phyloP scores from a whole-genome alignment of 371 early-diverging fungal species.

The Syncephalis plumigaleata region DNA sequence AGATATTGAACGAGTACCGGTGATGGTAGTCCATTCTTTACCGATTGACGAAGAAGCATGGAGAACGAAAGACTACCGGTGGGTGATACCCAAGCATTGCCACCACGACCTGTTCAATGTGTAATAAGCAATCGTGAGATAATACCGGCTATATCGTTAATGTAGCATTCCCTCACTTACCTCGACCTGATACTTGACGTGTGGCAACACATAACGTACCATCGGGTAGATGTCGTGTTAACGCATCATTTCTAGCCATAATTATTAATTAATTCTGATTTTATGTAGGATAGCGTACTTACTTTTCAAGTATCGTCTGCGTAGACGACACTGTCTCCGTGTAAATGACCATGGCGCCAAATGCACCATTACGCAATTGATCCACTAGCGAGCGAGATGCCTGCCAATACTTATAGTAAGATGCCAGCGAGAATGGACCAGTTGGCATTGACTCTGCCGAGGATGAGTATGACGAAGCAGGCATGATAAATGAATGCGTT shows the following conservation, averaged over 20 bases:
- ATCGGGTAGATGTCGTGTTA: constrained; percentile 41
- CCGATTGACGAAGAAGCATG: constrained; percentile 45
- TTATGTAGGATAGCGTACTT: constrained; percentile 4
- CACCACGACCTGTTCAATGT: constrained; percentile 50
- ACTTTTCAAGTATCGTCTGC: constrained; percentile 78
- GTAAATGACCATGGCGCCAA: constrained; percentile 62
- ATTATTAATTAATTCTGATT: not conserved
- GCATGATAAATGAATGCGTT: not conserved
- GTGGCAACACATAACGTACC: constrained; percentile 67
- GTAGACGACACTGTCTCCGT: constrained; percentile 65
- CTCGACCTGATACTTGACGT: constrained; percentile 60
- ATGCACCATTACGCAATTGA: constrained; percentile 4
- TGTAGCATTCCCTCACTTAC: too few relatives aligned
- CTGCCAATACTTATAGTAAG: too few relatives aligned
- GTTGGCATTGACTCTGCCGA: constrained; percentile 10
- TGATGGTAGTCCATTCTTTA: constrained; percentile 27
- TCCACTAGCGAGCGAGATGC: too few relatives aligned
- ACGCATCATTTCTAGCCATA: constrained; percentile 33
- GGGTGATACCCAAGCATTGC: constrained; percentile 88
- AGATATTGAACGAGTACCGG: constrained; percentile 84
- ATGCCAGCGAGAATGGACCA: not conserved
- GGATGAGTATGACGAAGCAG: constrained; percentile 1
- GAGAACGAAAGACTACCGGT: constrained; percentile 81
- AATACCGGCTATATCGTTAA: too few relatives aligned
- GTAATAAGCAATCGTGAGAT: too few relatives aligned